Percentiles rank a stretch among this genome's conserved stretches.
These are phyloP conservation scores for Plasmodium fragile DNA, from an alignment of 169 alveolate species.

Conservation along the genomic window DNA sequence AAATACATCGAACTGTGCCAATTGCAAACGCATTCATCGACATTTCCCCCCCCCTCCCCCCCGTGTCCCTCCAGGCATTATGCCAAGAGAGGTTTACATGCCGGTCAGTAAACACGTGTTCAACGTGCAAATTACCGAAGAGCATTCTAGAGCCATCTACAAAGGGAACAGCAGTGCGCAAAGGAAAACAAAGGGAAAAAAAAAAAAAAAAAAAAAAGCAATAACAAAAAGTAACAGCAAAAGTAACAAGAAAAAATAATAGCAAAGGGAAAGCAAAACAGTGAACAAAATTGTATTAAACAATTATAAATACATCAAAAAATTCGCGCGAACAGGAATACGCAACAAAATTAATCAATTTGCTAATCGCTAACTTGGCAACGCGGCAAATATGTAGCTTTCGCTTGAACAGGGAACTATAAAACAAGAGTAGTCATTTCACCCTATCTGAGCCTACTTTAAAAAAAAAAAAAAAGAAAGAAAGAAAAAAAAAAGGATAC, in stretches of 20 bases:
- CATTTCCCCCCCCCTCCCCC: neutral
- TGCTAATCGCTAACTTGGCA: neutral
- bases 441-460: neutral
- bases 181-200: neutral
- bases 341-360: neutral
- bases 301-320: neutral
- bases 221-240: neutral
- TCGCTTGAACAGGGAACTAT: neutral
- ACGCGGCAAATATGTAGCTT: constrained; percentile 8
- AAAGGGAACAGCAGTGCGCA: neutral
- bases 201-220: neutral
- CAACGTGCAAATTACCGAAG: neutral
- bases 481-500: neutral
- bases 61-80: neutral
- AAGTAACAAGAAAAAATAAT: neutral
- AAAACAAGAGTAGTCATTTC: neutral
- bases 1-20: constrained; percentile 3
- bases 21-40: neutral
- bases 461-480: neutral
- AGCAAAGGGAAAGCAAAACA: neutral
- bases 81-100: neutral
- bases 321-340: neutral
- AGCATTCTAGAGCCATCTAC: neutral
- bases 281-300: neutral
- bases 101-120: neutral